These are phyloP conservation scores for Phlebiopsis flavidoalba DNA, from an alignment of 768 basidiomycete species.

Conservation along the genomic window DNA sequence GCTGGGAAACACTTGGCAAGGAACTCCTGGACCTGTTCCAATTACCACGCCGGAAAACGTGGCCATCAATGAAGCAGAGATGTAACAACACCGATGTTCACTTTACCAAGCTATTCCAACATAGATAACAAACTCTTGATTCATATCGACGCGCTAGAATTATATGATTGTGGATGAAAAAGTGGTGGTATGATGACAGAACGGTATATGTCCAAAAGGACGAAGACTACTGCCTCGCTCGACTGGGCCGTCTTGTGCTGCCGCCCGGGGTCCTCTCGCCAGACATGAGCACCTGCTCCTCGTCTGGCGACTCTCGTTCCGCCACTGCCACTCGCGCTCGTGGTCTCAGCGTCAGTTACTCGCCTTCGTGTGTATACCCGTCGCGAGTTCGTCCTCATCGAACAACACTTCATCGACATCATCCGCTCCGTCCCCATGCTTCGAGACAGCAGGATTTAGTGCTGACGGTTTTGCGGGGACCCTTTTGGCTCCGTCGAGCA, in stretches of 20 bases:
- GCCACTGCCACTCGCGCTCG: conserved; percentile 19
- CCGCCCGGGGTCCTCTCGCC: background rate
- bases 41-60: background rate
- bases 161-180: background rate
- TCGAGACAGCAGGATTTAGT: conserved; percentile 18
- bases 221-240: background rate
- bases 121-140: background rate
- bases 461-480: conserved; percentile 3
- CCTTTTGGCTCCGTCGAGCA: conserved; percentile 7
- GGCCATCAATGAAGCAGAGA: background rate
- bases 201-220: background rate
- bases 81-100: no score
- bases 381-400: conserved; percentile 47
- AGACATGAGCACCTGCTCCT: conserved; percentile 14
- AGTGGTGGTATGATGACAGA: background rate
- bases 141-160: background rate
- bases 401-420: conserved; percentile 48
- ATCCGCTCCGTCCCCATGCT: conserved; percentile 14
- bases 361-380: background rate
- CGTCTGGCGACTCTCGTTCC: conserved; percentile 17
- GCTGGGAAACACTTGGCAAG: background rate
- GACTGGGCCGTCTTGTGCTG: conserved; percentile 1
- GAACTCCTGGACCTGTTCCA: background rate
- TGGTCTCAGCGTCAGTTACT: conserved; percentile 13
- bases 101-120: background rate